Evolutionary conservation across 345 rosid genomes (phyloP), one percentile per base, ranked within the genome.

Genomic region (Moricandia arvensis): DNA sequence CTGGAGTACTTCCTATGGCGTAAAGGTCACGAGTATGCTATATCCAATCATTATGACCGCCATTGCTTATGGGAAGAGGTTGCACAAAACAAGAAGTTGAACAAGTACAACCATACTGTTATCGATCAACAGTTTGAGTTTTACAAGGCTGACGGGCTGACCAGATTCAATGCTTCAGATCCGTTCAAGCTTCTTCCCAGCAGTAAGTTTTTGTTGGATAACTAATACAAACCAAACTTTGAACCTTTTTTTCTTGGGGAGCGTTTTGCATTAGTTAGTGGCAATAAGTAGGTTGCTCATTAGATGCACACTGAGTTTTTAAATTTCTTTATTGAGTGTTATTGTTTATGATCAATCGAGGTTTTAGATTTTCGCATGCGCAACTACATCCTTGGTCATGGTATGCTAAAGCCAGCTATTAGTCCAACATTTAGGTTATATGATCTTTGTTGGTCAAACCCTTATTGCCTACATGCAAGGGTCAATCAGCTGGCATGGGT

Each of bases 31-130:
- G 99, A 95, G 75, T 95, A 83, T 83, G 92, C 98, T 61, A 95
- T 95, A 78, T 89, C 98, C 75, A 92, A 95, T 75, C 99, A 95
- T 79, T 95, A 92, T 49, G 97, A 92, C 68, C 87, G 98, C 24
- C 98, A 90, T 76, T 95, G 98, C 79, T 82, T 95, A 26, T 92
- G 98, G 99, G 97, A 95, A 82, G 98, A 95, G 85, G 99, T 95
- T 69, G 89, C 85, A 18, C 99, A 89, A 71, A 95, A 95, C 79
- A 95, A 95, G 80, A 89, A 79, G 86, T 82, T 95, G 79, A 95
- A 95, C 85, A 95, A 92, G 81, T 95, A 95, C 79, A 92, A 95
- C 75, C 99, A 88, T 76, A 88, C 88, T 33, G 81, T 85, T 71
- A 95, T 92, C 49, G 91, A 95, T 72, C 81, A 95, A 66, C 98